These are phyloP conservation scores for Alternaria novae-zelandiae DNA, from an alignment of 2,329 filamentous ascomycete species.

Conservation along the genomic window DNA sequence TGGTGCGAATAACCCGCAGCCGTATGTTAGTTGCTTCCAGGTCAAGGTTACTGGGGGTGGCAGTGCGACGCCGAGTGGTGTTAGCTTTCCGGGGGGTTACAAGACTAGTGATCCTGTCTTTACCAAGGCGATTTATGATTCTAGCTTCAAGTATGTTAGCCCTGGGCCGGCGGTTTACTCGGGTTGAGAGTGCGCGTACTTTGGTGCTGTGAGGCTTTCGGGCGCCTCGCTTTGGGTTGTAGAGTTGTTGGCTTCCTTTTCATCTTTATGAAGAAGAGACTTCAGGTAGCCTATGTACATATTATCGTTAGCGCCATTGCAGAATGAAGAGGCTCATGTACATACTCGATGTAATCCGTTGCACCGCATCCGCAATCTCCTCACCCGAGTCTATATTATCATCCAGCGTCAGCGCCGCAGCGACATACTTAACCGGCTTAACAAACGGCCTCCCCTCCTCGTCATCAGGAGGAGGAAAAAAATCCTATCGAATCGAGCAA, in stretches of 20 bases:
- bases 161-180: slow-evolving; percentile 43
- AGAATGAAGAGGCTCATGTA: not conserved
- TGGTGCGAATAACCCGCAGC: slow-evolving; percentile 40
- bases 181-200: slow-evolving; percentile 25
- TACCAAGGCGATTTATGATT: slow-evolving; percentile 43
- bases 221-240: not conserved
- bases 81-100: slow-evolving; percentile 45
- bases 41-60: slow-evolving; percentile 47
- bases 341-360: not conserved
- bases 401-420: not conserved
- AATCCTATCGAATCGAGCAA: not conserved
- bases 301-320: not conserved
- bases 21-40: slow-evolving; percentile 48
- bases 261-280: not conserved
- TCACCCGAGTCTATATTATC: not conserved
- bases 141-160: slow-evolving; percentile 43
- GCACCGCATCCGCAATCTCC: not conserved
- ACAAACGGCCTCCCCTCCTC: not conserved
- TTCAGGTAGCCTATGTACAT: not conserved
- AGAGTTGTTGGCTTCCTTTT: not conserved
- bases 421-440: not conserved
- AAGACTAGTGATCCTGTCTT: slow-evolving; percentile 44
- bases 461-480: not conserved
- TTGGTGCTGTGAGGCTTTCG: not conserved
- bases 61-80: slow-evolving; percentile 40